These are phyloP conservation scores for Ceratocystiopsis minuta DNA, from an alignment of 2,329 filamentous ascomycete species.

Conservation along the genomic window DNA sequence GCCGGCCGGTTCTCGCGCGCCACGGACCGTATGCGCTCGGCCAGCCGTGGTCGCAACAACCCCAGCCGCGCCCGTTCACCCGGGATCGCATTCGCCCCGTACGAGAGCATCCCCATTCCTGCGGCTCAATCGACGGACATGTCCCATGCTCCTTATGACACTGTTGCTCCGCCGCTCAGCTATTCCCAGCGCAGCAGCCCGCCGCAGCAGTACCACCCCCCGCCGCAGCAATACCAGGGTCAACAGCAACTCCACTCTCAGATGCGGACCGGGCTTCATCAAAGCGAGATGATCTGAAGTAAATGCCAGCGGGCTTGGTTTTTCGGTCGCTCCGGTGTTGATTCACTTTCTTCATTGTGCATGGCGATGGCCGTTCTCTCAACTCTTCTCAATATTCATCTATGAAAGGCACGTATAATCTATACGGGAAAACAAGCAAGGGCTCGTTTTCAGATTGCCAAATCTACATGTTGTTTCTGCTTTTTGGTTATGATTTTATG, in stretches of 20 bases:
- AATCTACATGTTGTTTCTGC: not conserved
- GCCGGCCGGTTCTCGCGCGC: constrained; percentile 36
- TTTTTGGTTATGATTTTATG: too few relatives aligned
- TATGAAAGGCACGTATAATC: not conserved
- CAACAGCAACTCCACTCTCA: constrained; percentile 12
- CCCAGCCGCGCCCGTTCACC: constrained; percentile 19
- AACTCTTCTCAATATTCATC: constrained; percentile 5
- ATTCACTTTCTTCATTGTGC: constrained; percentile 5
- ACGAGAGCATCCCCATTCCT: constrained; percentile 20
- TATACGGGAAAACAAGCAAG: too few relatives aligned
- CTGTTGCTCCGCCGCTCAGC: constrained; percentile 14
- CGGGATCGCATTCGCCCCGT: constrained; percentile 17
- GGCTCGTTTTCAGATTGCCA: not conserved
- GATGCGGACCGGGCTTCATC: constrained; percentile 32
- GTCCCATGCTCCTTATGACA: too few relatives aligned
- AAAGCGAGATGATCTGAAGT: constrained; percentile 36
- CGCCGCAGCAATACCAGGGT: constrained; percentile 10
- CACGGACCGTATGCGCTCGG: constrained; percentile 42
- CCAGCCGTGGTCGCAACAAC: constrained; percentile 35
- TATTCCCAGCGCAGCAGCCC: constrained; percentile 17
- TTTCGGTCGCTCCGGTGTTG: not conserved
- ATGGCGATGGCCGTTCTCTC: constrained; percentile 19
- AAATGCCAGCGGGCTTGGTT: not conserved
- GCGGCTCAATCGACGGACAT: too few relatives aligned
- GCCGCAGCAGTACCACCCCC: constrained; percentile 16